Evolutionary conservation across 2,329 filamentous ascomycete species (phyloP), one percentile per base, ranked within the genome.

Genomic region (Colletotrichum sp.): DNA sequence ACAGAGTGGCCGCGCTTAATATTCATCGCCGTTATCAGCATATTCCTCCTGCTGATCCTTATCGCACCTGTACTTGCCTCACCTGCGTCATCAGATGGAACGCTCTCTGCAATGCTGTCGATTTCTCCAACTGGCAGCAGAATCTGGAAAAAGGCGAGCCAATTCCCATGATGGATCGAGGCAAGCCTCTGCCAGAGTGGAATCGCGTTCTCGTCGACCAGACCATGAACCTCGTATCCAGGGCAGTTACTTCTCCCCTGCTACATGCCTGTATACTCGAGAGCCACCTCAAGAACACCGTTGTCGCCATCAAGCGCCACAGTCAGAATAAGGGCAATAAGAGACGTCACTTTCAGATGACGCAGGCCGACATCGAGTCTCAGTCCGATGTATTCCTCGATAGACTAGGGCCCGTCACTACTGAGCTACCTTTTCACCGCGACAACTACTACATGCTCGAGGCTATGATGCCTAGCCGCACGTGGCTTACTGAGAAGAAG

Each of bases 391-490:
- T 73, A 0, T 92, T 92, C 71, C 80, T 92, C 15, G 83, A 85
- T 25, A 83, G 88, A 18, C 85, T 84, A 27, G 91, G 91, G 0
- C 90, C 89, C 5, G 85, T 86, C 0, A 88, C 87, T 1, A 79
- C 88, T 13, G 89, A 91, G 68, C 87, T 91, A 13, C 90, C 90
- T 0, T 91, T 86, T 71, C 86, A 89, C 66, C 83, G 91, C 27
- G 91, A 92, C 74, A 87, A 89, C 61, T 92, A 92, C 78, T 91
- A 92, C 79, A 87, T 89, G 84, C 84, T 92, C 32, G 86, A 91
- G 79, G 88, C 88, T 2, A 92, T 90, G 77, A 78, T 92, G 64
- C 91, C 91, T 1, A 89, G 89, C 76, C 85, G 91, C 27, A 87
- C 86, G 61, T 92, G 90, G 90, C 86, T 82, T 64, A 84, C 84